phyloP scores from a whole-genome alignment of 2,329 filamentous ascomycete species.

The Stenocarpella maydis region DNA sequence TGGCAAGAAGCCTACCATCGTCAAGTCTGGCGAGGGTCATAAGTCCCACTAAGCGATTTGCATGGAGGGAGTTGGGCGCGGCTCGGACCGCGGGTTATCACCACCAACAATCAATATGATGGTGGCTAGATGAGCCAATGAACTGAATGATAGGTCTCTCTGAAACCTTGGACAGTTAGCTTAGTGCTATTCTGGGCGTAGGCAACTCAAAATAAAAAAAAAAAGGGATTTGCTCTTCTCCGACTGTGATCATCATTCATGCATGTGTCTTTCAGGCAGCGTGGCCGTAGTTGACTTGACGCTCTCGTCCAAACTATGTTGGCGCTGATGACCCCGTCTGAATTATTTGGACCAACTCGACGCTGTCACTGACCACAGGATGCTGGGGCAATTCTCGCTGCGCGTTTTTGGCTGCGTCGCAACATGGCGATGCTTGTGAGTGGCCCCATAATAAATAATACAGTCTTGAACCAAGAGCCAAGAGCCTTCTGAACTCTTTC shows the following conservation, averaged over 20 bases:
- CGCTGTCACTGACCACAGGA: neutral
- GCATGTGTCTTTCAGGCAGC: neutral
- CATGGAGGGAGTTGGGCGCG: neutral
- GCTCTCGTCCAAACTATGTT: neutral
- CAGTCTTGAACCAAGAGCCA: neutral
- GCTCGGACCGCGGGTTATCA: neutral
- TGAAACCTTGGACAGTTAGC: conserved; percentile 17
- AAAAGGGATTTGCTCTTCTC: conserved; percentile 28
- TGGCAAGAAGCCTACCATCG: conserved; percentile 66
- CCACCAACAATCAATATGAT: neutral
- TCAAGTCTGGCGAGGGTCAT: conserved; percentile 54
- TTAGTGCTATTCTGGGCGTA: conserved; percentile 23
- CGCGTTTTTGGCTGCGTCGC: neutral
- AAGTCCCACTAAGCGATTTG: conserved; percentile 48
- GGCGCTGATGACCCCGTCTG: neutral
- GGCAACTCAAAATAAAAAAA: conserved; percentile 16
- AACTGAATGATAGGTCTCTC: conserved; percentile 20
- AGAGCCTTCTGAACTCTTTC: neutral
- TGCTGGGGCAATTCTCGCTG: neutral
- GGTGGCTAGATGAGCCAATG: conserved; percentile 23
- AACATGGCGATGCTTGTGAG: neutral
- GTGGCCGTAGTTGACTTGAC: neutral
- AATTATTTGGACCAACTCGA: too few relatives aligned
- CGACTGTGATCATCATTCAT: neutral
- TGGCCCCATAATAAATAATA: neutral